Evolutionary conservation across 2,329 filamentous ascomycete species (phyloP).

Genomic region (Chaetomium sp.): DNA sequence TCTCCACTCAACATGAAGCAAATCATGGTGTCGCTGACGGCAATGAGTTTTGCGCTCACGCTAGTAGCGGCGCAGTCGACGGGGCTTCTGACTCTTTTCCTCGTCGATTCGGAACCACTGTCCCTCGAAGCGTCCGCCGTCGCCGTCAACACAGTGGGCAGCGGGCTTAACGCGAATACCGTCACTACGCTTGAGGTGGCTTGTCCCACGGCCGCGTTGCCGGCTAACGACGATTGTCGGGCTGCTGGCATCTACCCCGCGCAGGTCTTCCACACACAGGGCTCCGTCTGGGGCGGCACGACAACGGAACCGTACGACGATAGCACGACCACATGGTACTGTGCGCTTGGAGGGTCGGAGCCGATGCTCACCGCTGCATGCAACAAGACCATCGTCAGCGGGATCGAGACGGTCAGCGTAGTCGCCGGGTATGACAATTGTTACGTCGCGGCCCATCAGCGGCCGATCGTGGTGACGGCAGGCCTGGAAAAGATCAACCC

Average conservation of each 20-base stretch:
- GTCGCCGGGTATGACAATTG: constrained; percentile 5
- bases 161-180: no score
- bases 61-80: neutral
- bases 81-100: constrained; percentile 3
- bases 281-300: constrained; percentile 17
- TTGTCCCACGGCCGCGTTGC: constrained; percentile 13
- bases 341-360: neutral
- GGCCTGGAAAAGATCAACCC: constrained; percentile 4
- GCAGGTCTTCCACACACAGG: constrained; percentile 17
- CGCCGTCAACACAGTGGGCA: neutral
- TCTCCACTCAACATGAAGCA: neutral
- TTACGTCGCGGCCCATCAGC: constrained; percentile 11
- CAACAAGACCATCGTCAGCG: constrained; percentile 10
- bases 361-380: neutral
- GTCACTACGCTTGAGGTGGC: constrained; percentile 8
- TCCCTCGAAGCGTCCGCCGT: constrained; percentile 16
- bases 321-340: constrained; percentile 17
- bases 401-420: constrained; percentile 2
- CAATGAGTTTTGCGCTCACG: neutral
- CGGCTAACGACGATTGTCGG: constrained; percentile 18
- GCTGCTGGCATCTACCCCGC: constrained; percentile 17
- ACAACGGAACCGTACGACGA: constrained; percentile 14
- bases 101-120: constrained; percentile 10
- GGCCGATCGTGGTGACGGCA: constrained; percentile 15
- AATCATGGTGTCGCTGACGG: neutral